Percentiles rank a stretch among this genome's conserved stretches.
Evolutionary conservation across 768 basidiomycete species (phyloP).

Genomic region (Leccinellum rugosiceps): DNA sequence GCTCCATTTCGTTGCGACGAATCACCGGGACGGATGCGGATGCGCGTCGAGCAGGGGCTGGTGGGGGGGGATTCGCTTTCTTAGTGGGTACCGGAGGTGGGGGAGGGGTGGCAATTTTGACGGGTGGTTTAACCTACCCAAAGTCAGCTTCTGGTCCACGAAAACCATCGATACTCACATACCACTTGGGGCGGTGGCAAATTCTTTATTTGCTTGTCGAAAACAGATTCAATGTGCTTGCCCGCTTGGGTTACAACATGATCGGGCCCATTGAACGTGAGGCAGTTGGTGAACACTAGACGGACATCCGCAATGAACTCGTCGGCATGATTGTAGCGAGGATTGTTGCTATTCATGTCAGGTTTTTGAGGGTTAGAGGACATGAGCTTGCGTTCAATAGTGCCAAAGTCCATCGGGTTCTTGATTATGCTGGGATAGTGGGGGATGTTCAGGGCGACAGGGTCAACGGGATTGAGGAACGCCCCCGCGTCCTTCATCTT

Average conservation of each 20-base stretch:
- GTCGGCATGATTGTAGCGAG: slow-evolving; percentile 73
- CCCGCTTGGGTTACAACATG: slow-evolving; percentile 79
- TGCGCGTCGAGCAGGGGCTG: slow-evolving; percentile 56
- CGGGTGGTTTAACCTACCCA: slow-evolving; percentile 40
- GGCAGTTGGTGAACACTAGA: slow-evolving; percentile 83
- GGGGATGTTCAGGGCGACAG: slow-evolving; percentile 76
- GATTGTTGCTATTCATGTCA: slow-evolving; percentile 63
- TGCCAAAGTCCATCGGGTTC: slow-evolving; percentile 91
- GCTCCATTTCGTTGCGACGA: slow-evolving; percentile 66
- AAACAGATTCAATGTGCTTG: slow-evolving; percentile 75
- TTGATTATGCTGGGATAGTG: slow-evolving; percentile 87
- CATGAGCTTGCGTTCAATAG: slow-evolving; percentile 82
- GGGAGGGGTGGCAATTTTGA: slow-evolving; percentile 40
- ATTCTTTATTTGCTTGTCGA: slow-evolving; percentile 85
- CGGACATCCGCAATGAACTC: slow-evolving; percentile 86
- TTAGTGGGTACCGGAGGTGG: slow-evolving; percentile 38
- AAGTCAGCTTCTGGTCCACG: slow-evolving; percentile 13
- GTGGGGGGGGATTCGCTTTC: slow-evolving; percentile 31
- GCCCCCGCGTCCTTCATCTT: slow-evolving; percentile 80
- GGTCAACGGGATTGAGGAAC: slow-evolving; percentile 87
- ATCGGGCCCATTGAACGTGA: slow-evolving; percentile 91
- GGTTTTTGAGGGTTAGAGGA: slow-evolving; percentile 79
- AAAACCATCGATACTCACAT: slow-evolving; percentile 32
- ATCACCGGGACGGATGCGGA: slow-evolving; percentile 83
- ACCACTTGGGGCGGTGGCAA: slow-evolving; percentile 79